Evolutionary conservation across 164 flowering plant species (phyloP), one percentile per base, ranked within the genome.

Genomic region (Annona squamosa): DNA sequence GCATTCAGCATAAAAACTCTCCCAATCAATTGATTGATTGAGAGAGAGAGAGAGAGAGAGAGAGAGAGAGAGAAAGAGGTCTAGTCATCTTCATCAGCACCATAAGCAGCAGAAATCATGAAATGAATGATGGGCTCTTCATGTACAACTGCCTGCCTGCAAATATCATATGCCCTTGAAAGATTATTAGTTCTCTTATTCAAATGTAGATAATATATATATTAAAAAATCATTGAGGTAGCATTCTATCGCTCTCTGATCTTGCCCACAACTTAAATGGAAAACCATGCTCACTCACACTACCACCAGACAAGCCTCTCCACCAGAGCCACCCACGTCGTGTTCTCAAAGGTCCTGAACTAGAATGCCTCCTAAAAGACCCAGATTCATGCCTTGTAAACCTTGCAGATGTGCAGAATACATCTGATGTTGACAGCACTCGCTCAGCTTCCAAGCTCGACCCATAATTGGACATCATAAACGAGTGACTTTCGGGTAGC

Each of bases 331-430:
- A 84, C 63, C 85, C 90, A 75, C 83, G 85, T 48, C 89, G 81
- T 4, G 85, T 78, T 83, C 91, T 86, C 65, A 94, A 74, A 0
- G 97, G 98, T 63, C 95, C 97, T 44, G 98, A 94, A 73, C 95
- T 81, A 74, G 88, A 90, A 65, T 90, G 95, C 72, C 81, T 80
- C 5, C 81, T 73, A 3, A 85, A 81, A 1, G 91, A 77, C 6
- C 74, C 48, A 90, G 86, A 66, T 66, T 66, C 68, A 7, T 66
- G 68, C 68, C 68, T 66, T 1, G 46, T 43, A 10, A 66, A 66
- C 45, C 68, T 43, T 5, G 46, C 46, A 9, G 68, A 66, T 1
- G 78, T 74, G 61, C 43, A 4, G 68, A 66, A 66, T 41, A 66
- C 43, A 17, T 52, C 67, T 3, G 74, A 42, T 61, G 85, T 75